These are phyloP conservation scores for Eragrostis tef DNA, from an alignment of 202 grass and related monocot genomes.

Conservation along the genomic window DNA sequence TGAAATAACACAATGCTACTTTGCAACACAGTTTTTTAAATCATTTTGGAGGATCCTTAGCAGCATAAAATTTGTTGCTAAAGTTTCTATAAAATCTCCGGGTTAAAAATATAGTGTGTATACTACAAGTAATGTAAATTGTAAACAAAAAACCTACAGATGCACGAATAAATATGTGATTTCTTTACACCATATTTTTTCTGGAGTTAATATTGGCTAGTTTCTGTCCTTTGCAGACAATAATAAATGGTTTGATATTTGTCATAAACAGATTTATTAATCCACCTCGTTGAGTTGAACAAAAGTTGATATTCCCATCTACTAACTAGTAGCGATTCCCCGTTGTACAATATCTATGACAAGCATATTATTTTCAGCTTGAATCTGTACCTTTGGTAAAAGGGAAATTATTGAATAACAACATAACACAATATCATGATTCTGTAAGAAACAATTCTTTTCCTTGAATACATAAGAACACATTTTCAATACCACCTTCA, in stretches of 20 bases:
- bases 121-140: too few relatives aligned
- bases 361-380: neutral
- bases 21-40: neutral
- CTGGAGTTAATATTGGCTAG: constrained; percentile 3
- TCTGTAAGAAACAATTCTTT: neutral
- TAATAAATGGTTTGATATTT: neutral
- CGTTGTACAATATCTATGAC: constrained; percentile 11
- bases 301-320: neutral
- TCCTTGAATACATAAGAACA: neutral
- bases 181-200: constrained; percentile 15
- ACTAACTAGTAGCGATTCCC: neutral
- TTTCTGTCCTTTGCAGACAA: neutral
- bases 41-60: too few relatives aligned
- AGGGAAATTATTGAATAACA: neutral
- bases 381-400: neutral
- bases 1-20: neutral
- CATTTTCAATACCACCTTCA: too few relatives aligned
- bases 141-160: too few relatives aligned
- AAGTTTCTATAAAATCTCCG: too few relatives aligned
- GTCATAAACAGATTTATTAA: neutral
- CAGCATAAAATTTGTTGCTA: neutral
- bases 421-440: neutral
- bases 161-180: neutral
- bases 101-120: too few relatives aligned
- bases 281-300: neutral